phyloP scores from a whole-genome alignment of 176 grass and related monocot genomes.

The Zoysia pacifica region DNA sequence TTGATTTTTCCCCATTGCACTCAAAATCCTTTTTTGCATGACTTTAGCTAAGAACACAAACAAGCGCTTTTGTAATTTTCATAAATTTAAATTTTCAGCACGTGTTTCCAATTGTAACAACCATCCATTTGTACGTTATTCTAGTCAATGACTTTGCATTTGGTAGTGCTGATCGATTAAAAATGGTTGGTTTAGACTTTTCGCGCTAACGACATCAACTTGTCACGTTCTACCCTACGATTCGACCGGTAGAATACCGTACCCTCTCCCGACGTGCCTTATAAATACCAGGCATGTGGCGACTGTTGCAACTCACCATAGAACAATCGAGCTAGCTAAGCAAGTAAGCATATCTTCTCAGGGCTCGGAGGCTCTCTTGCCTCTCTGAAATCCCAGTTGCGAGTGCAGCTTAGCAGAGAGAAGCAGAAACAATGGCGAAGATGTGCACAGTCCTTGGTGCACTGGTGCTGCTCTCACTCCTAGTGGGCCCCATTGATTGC shows the following conservation, averaged over 20 bases:
- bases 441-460: slow-evolving; percentile 14
- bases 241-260: slow-evolving; percentile 40
- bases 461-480: slow-evolving; percentile 38
- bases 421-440: slow-evolving; percentile 43
- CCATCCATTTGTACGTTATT: not conserved
- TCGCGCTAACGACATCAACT: slow-evolving; percentile 21
- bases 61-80: not conserved
- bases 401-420: not conserved
- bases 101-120: not conserved
- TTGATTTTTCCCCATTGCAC: too few species aligned
- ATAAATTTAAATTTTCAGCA: slow-evolving; percentile 1
- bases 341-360: slow-evolving; percentile 20
- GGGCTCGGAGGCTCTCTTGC: too few species aligned
- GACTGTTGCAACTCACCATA: slow-evolving; percentile 32
- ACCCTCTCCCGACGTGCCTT: not conserved
- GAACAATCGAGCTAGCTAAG: slow-evolving; percentile 15
- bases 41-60: too few species aligned
- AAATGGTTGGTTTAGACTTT: slow-evolving; percentile 29
- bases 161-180: not conserved
- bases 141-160: not conserved
- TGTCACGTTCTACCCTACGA: slow-evolving; percentile 52
- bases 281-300: slow-evolving; percentile 33
- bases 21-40: too few species aligned
- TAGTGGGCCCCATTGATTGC: slow-evolving; percentile 52
- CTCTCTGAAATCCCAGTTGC: not conserved